A percentile compares a stretch with the other conserved stretches of the same genome.
Evolutionary conservation across 768 basidiomycete species (phyloP).

Genomic region (Leccinum longicurvipes): DNA sequence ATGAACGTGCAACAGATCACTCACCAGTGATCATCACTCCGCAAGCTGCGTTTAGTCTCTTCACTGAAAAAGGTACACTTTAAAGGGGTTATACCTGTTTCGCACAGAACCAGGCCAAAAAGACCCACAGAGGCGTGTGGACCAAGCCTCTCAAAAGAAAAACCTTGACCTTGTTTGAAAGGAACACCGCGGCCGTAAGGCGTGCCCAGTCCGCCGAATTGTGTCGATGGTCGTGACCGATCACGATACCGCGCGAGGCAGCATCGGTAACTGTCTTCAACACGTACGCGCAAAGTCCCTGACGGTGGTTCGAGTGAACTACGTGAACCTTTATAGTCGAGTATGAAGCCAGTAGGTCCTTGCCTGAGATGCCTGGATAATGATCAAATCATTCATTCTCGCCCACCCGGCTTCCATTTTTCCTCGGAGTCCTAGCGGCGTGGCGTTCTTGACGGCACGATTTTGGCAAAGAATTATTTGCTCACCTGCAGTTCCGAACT

Average conservation of each 20-base stretch:
- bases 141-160: conserved; percentile 68
- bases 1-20: conserved; percentile 10
- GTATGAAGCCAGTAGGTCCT: conserved; percentile 1
- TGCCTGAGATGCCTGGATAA: conserved; percentile 82
- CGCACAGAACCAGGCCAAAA: background rate
- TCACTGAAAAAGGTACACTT: conserved; percentile 80
- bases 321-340: background rate
- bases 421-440: conserved; percentile 61
- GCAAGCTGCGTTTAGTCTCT: conserved; percentile 62
- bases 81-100: background rate
- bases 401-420: conserved; percentile 88
- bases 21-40: conserved; percentile 90
- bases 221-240: conserved; percentile 85
- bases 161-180: conserved; percentile 60
- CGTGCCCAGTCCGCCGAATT: conserved; percentile 76
- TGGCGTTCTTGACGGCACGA: background rate
- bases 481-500: conserved; percentile 85
- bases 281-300: conserved; percentile 80
- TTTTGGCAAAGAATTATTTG: background rate
- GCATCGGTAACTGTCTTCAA: conserved; percentile 51
- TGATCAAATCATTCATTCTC: conserved; percentile 86
- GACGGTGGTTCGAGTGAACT: background rate
- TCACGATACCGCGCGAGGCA: conserved; percentile 61
- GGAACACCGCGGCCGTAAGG: conserved; percentile 70
- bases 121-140: conserved; percentile 72